Evolutionary conservation across 2,329 filamentous ascomycete genomes (phyloP), one percentile per base, ranked within the genome.

Genomic region (Fusarium austroafricanum): DNA sequence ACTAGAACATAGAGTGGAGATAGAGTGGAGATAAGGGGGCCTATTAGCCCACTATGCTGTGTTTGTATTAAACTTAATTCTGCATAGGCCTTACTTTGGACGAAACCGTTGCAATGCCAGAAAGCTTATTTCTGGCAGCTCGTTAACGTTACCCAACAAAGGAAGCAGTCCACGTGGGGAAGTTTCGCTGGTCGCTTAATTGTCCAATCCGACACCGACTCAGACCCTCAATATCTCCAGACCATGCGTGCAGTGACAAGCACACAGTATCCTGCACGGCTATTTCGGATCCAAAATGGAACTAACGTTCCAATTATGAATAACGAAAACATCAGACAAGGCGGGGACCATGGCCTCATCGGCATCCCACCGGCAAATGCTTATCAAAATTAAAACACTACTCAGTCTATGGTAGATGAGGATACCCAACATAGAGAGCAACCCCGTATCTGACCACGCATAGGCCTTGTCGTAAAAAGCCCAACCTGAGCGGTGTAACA

Each of bases 141-240:
- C n/a, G n/a, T n/a, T n/a, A n/a, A n/a, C n/a, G n/a, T n/a, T n/a
- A n/a, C n/a, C n/a, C n/a, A n/a, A n/a, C n/a, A n/a, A n/a, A n/a
- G n/a, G n/a, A n/a, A n/a, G n/a, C n/a, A n/a, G 11, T 18, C 37
- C 49, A 52, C 37, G 49, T 52, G 29, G 49, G 37, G 37, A 35
- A 35, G 26, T 9, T 43, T 52, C n/a, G 5, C 18, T 14, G 26
- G 12, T 6, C 21, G 26, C 11, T 1, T 15, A 33, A 12, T 45
- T 26, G 26, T 9, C 20, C 28, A 45, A 31, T 42, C 10, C 2
- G 14, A 43, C 11, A 31, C 37, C 23, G 18, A 26, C 26, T 8
- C 9, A 26, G 9, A 8, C 26, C 2, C 26, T 6, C 21, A 23
- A 23, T 23, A 23, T 6, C 9, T 8, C 9, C 9, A 10, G 26